Base-by-base conservation (phyloP, 805 yeast species). In the Wickerhamomyces strasburgensis region DNA sequence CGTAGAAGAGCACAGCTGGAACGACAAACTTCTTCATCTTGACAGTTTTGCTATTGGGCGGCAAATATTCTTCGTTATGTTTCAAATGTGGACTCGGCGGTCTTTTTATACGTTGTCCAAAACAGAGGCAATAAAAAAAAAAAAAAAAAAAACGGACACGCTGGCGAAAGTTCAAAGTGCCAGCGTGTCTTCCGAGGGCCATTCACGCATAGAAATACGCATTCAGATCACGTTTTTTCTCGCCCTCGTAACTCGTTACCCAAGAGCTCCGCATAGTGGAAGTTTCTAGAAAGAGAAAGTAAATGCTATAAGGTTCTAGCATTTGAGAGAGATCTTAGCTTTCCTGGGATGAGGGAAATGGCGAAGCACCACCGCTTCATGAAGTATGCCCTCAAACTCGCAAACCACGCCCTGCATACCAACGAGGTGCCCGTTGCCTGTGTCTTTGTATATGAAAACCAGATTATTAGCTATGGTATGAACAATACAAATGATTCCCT, bases 351-450 rank as follows among this genome's bases (percentile, higher is more conserved):
- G 25, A 21, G 7, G 25, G 25, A 7, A 21, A 35, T 40, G 39
- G 39, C 37, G 4, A 41, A 35, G 10, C 52, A 54, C 33, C 31
- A 37, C n/a, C 34, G 54, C 49, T 66, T 62, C 47, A 80, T 78
- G 85, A 55, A 64, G 25, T 46, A 58, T 14, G 80, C 85, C 3
- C 51, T 75, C 13, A 57, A 65, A 24, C 67, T 75, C 29, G 95
- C 90, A 0, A 70, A 72, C 43, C 58, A 68, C 27, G 93, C 95
- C 0, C 63, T 87, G 16, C 64, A 64, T 29, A 61, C 62, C n/a
- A 75, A 73, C 29, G 96, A 86, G 51, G 89, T 86, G 0, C 96
- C 96, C 0, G 94, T 87, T 2, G 88, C 93, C 1, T 84, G 94
- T 50, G 70, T 87, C 2, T 77, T 82, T 49, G 88, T 77, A 5